Evolutionary conservation across 208 protist genomes (phyloP), one percentile per base, ranked within the genome.

Genomic region (Acanthamoeba quina): DNA sequence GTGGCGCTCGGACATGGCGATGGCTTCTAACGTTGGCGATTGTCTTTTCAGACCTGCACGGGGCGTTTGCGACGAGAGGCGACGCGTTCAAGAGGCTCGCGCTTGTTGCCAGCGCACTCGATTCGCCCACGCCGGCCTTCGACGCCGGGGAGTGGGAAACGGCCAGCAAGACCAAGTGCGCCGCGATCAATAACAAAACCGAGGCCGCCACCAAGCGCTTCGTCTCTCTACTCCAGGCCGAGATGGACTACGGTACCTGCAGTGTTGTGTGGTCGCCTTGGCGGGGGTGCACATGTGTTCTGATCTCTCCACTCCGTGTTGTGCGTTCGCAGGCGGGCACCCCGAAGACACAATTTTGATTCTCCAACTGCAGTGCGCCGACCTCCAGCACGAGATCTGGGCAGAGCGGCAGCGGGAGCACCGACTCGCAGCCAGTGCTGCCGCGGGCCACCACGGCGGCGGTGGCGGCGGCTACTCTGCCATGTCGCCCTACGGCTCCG

Each of bases 181-280:
- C 21, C 78, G 21, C 78, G 5, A 26, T 86, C 78, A 37, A 86
- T 24, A 47, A 31, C 13, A 26, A 37, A 13, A 62, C 47, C 5
- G 78, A 86, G 78, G 49, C 47, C 49, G 31, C 78, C 49, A 86
- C 78, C 49, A 86, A 56, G 47, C 21, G 78, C 78, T 86, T 86
- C 29, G 78, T 86, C 5, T 86, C 78, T 5, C 47, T 86, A 5
- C 78, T 86, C 2, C 78, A 86, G 52, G 52, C 24, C 11, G 78
- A 86, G 5, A 60, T 60, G 47, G 21, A 41, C 37, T 41, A 24
- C 49, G 78, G 78, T 86, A 62, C 15, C 37, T 41, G 37, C 66
- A 72, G 1, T 56, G 52, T 6, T 56, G 10, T 19, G 52, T 19
- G 52, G 17, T 83, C 56, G 56, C 13, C 2, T n/a, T n/a, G 19